Evolutionary conservation across 306 rosid species (phyloP).

Genomic region (Prunus davidiana): DNA sequence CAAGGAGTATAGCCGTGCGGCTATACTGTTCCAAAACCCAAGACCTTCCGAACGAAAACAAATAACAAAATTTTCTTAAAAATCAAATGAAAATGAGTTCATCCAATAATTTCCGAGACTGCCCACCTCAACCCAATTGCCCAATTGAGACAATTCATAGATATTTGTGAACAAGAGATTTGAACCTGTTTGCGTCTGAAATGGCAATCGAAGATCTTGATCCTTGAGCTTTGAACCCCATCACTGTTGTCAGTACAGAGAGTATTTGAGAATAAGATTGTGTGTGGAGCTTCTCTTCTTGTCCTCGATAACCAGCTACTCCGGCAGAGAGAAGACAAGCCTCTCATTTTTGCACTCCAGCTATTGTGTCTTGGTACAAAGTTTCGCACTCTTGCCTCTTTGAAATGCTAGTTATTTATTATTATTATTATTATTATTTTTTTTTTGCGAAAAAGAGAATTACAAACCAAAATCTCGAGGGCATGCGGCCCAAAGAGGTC

Average conservation of each 20-base stretch:
- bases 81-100: background rate
- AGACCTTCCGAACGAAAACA: background rate
- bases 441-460: too few species aligned
- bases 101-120: background rate
- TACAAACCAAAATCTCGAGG: too few species aligned
- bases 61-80: background rate
- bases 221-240: slow-evolving; percentile 38
- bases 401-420: too few species aligned
- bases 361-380: too few species aligned
- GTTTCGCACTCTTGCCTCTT: too few species aligned
- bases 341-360: slow-evolving; percentile 34
- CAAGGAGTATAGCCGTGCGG: too few species aligned
- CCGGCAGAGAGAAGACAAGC: background rate
- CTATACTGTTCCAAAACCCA: too few species aligned
- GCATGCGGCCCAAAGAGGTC: too few species aligned
- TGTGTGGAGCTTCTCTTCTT: slow-evolving; percentile 2
- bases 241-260: slow-evolving; percentile 41
- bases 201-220: slow-evolving; percentile 69
- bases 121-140: background rate
- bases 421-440: too few species aligned
- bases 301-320: slow-evolving; percentile 21
- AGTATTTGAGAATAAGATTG: slow-evolving; percentile 12
- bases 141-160: too few species aligned
- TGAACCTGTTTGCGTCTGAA: slow-evolving; percentile 67
- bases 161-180: background rate